Percentiles rank a stretch among this genome's conserved stretches.
Evolutionary conservation across 176 grass and related monocot genomes (phyloP).

Genomic region (Eremochloa ophiuroides): DNA sequence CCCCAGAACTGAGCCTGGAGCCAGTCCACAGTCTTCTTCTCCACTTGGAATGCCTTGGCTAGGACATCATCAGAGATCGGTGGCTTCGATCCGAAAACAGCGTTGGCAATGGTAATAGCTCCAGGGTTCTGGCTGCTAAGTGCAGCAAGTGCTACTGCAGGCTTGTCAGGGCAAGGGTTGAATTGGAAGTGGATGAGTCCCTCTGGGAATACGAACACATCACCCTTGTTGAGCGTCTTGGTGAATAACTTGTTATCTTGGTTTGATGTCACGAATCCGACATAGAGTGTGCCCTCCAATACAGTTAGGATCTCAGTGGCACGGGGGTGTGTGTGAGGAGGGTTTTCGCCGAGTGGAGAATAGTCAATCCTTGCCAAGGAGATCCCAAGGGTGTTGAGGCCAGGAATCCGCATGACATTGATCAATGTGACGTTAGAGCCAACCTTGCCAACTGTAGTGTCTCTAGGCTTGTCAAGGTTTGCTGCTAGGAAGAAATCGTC

Average conservation of each 20-base stretch:
- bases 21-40: neutral
- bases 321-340: slow-evolving; percentile 24
- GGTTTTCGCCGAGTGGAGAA: neutral
- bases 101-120: neutral
- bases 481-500: slow-evolving; percentile 25
- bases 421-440: neutral
- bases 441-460: slow-evolving; percentile 2
- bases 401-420: slow-evolving; percentile 5
- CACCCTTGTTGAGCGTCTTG: slow-evolving; percentile 38
- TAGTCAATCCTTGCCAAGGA: neutral
- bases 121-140: slow-evolving; percentile 15
- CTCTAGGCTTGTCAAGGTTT: neutral
- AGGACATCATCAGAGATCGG: neutral
- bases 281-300: slow-evolving; percentile 24
- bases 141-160: neutral
- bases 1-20: slow-evolving; percentile 3
- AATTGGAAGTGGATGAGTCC: slow-evolving; percentile 24
- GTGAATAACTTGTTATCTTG: slow-evolving; percentile 15
- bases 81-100: neutral
- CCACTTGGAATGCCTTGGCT: slow-evolving; percentile 7
- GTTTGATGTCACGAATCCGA: slow-evolving; percentile 32
- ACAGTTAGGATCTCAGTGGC: slow-evolving; percentile 26
- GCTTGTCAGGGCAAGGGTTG: neutral
- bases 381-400: slow-evolving; percentile 14
- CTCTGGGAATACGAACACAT: slow-evolving; percentile 21